Base-by-base conservation (phyloP, 2,329 filamentous ascomycete genomes). In the Cercospora brassicicola region DNA sequence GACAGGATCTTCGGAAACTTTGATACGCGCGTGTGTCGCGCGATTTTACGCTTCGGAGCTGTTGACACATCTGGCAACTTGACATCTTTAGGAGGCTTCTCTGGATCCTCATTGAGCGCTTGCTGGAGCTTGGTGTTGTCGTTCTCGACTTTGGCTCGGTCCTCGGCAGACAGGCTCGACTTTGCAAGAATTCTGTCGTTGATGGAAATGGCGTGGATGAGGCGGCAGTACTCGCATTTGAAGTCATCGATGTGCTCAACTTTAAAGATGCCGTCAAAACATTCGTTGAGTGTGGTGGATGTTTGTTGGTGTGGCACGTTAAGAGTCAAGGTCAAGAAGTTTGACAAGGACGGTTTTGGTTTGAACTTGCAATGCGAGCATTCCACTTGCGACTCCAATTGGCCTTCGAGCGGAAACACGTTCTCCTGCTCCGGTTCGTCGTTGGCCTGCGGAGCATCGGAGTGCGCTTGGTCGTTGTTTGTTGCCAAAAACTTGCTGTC, bases 201-300 rank as follows among this genome's bases (percentile, higher is more conserved):
- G 61, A 85, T 80, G 31, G 88, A 83, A 63, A 92, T 82, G 3
- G 93, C 93, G 78, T 97, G 91, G 53, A 92, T 81, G n/a, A 99
- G 84, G 23, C 93, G 89, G 77, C 95, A 99, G 80, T 89, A 91
- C 75, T 97, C 95, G 81, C 95, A 99, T 73, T 92, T 94, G 84
- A 96, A 99, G 78, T 97, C 95, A 71, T 98, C 94, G 72, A 99
- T 97, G 78, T 93, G 91, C 79, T 99, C 95, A 0, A 92, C 93
- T 81, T 97, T 97, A 73, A 99, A 90, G 80, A 97, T 90, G 48
- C 91, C 91, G 75, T 99, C 95, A 74, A 99, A 95, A 79, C 95
- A 99, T 8, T 89, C 85, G 76, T 91, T 93, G 15, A 99, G 85
- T 0, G 92, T 90, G 0, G 94, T 94, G 2, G 92, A 91, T 61